phyloP scores from a whole-genome alignment of 129 eudicot genomes.

The Escallonia rubra region DNA sequence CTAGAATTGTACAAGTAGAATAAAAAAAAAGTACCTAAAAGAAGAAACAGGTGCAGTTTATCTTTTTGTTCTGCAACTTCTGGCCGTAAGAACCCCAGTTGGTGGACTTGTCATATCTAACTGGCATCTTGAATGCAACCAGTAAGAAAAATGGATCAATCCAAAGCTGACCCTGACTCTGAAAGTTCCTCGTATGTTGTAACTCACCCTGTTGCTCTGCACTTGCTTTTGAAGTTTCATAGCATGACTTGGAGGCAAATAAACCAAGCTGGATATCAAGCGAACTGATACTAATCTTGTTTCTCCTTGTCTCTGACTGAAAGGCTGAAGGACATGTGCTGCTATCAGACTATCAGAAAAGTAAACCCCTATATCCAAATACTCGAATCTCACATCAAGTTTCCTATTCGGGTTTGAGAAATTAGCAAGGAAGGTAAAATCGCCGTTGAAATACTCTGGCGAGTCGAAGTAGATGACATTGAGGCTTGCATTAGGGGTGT shows the following conservation, averaged over 20 bases:
- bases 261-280: constrained; percentile 67
- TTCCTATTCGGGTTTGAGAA: constrained; percentile 85
- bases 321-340: constrained; percentile 49
- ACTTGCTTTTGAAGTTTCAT: constrained; percentile 64
- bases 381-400: constrained; percentile 59
- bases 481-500: constrained; percentile 64
- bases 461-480: constrained; percentile 67
- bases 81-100: constrained; percentile 51
- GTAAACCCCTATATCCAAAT: constrained; percentile 50
- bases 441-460: constrained; percentile 56
- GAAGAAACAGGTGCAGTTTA: constrained; percentile 6
- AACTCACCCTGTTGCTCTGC: constrained; percentile 56
- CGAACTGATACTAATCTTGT: constrained; percentile 41
- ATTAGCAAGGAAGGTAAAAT: constrained; percentile 65
- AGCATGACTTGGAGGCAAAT: constrained; percentile 61
- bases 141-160: constrained; percentile 57
- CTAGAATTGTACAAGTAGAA: too few relatives aligned
- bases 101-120: constrained; percentile 96
- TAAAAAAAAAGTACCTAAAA: too few relatives aligned
- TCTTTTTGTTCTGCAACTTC: constrained; percentile 70
- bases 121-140: constrained; percentile 70
- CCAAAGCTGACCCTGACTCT: constrained; percentile 61
- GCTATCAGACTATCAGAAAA: constrained; percentile 53
- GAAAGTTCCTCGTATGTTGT: constrained; percentile 59
- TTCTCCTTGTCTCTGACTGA: constrained; percentile 51